These are phyloP conservation scores for Penicillium digitatum DNA, from an alignment of 2,329 filamentous ascomycete species.

Conservation along the genomic window DNA sequence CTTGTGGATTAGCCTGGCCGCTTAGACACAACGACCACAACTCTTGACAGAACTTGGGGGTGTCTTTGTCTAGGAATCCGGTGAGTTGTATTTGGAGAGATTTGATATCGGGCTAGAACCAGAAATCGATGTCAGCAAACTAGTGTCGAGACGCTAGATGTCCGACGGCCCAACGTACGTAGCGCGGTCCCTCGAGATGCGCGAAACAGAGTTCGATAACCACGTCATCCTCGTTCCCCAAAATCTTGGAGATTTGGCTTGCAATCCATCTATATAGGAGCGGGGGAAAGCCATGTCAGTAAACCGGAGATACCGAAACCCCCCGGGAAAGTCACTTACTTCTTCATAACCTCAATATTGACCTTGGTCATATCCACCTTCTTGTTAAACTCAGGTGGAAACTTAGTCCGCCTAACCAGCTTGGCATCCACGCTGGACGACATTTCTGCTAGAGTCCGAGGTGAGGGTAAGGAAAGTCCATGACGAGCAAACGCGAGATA, in stretches of 20 bases:
- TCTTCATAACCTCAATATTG: conserved; percentile 96
- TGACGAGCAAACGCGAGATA: background rate
- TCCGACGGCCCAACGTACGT: conserved; percentile 54
- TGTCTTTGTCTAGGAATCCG: conserved; percentile 92
- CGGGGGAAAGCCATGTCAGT: conserved; percentile 9
- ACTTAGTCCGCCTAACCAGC: conserved; percentile 85
- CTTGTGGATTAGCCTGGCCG: conserved; percentile 80
- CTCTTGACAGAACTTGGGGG: conserved; percentile 82
- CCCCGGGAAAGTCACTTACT: conserved; percentile 53
- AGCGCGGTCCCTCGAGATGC: conserved; percentile 67
- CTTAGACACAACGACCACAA: conserved; percentile 89
- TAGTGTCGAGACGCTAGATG: background rate
- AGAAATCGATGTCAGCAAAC: conserved; percentile 23
- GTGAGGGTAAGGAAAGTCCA: background rate
- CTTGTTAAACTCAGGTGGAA: conserved; percentile 85
- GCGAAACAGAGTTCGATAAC: conserved; percentile 79
- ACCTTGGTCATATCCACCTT: conserved; percentile 98
- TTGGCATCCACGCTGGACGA: conserved; percentile 83
- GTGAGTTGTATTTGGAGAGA: conserved; percentile 89
- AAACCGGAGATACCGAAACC: conserved; percentile 3
- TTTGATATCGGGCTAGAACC: conserved; percentile 82
- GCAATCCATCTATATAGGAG: conserved; percentile 77
- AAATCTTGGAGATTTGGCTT: conserved; percentile 76
- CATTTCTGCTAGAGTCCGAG: conserved; percentile 50
- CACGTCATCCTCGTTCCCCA: conserved; percentile 93